phyloP scores from a whole-genome alignment of 2,329 filamentous ascomycete genomes.

The Lachnellula occidentalis region DNA sequence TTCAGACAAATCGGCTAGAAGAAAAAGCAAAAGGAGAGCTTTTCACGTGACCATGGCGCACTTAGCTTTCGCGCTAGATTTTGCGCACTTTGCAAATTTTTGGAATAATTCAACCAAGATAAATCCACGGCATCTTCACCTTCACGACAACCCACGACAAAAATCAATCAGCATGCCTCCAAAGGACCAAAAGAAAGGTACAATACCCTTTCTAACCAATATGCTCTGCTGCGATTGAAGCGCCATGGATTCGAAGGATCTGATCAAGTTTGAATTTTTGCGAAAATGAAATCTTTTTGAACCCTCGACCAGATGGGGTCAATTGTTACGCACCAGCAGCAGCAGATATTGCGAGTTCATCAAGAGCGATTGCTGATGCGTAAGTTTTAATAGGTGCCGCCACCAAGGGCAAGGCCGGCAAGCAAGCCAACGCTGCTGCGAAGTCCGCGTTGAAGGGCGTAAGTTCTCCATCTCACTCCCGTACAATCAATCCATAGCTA shows the following conservation, averaged over 20 bases:
- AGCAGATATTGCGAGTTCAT: conserved; percentile 73
- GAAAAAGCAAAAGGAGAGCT: background rate
- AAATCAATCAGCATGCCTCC: conserved; percentile 29
- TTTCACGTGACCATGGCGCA: background rate
- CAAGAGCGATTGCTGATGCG: conserved; percentile 69
- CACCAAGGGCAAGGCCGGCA: conserved; percentile 56
- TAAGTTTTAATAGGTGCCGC: conserved; percentile 49
- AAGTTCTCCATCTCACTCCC: conserved; percentile 49
- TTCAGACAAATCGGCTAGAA: too few species aligned
- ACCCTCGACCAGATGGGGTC: conserved; percentile 5
- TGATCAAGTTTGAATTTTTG: conserved; percentile 17
- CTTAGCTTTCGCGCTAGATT: background rate
- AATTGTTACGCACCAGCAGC: conserved; percentile 44
- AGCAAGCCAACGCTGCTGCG: conserved; percentile 89
- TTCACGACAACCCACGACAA: conserved; percentile 18
- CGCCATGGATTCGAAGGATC: conserved; percentile 11
- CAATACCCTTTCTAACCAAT: conserved; percentile 21
- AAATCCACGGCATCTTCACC: conserved; percentile 2
- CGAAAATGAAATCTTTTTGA: conserved; percentile 10
- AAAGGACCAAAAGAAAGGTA: conserved; percentile 34
- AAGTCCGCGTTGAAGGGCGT: conserved; percentile 96
- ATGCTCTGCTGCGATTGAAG: conserved; percentile 9
- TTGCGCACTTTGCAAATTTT: background rate
- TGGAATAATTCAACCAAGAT: background rate
- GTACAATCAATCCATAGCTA: conserved; percentile 27